Evolutionary conservation across 1,139 yeast species (phyloP), one percentile per base, ranked within the genome.

Genomic region (Martiniozyma asiatica): DNA sequence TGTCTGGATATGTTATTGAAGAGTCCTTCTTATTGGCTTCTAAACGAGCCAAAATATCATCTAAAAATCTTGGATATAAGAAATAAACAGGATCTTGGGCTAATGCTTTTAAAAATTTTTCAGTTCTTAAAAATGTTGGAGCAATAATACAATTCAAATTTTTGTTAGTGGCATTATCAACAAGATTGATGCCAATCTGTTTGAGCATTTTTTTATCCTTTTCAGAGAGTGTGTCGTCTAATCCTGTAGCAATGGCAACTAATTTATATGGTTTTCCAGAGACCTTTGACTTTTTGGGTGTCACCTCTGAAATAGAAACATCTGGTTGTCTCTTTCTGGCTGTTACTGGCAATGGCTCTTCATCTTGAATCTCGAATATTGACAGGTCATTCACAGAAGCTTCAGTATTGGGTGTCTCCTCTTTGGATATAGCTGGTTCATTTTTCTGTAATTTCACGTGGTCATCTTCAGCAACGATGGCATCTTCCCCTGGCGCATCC

Each of bases 61-160:
- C n/a, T n/a, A n/a, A n/a, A n/a, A n/a, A n/a, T n/a, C n/a, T n/a
- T n/a, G n/a, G n/a, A n/a, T n/a, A n/a, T n/a, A n/a, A n/a, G n/a
- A n/a, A 25, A 60, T n/a, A n/a, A n/a, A n/a, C n/a, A n/a, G 59
- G 58, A 2, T 54, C 57, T 6, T 41, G 40, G 2, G 68, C 58
- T 33, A 68, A 42, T 2, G 67, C 58, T 20, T 58, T 52, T 21
- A 89, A 61, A 47, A 87, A 87, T 53, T 89, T 89, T 36, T 80
- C 94, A 0, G 97, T 89, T 40, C 97, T 65, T 43, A 79, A 53
- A 9, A 78, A 64, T 38, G 73, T 72, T 2, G 96, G 94, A 0
- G 96, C 89, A 12, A 87, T 61, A 8, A 79, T 58, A 29, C 55
- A 50, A 29, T 51, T 51, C 13, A 49, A 29, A 13, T 37, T 39